Evolutionary conservation across 2,329 filamentous ascomycete species (phyloP).

Genomic region (Calonectria pauciramosa): DNA sequence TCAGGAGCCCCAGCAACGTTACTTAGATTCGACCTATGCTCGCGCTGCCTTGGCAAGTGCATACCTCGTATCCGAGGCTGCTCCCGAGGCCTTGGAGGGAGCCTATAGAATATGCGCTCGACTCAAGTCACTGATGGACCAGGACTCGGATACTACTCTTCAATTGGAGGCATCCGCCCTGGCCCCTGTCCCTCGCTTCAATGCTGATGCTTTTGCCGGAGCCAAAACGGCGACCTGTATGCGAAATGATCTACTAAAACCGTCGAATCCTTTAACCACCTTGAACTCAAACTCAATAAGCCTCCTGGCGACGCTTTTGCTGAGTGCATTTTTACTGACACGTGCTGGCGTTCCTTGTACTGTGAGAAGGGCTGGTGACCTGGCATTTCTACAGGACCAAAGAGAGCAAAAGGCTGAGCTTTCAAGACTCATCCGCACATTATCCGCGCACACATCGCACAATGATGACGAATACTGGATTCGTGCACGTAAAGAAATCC

Average conservation of each 20-base stretch:
- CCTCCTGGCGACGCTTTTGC: slow-evolving; percentile 73
- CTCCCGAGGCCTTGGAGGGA: slow-evolving; percentile 69
- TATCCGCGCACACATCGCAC: slow-evolving; percentile 64
- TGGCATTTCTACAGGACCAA: slow-evolving; percentile 74
- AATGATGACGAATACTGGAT: slow-evolving; percentile 76
- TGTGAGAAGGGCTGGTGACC: slow-evolving; percentile 69
- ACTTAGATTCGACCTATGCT: slow-evolving; percentile 75
- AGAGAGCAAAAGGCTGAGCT: slow-evolving; percentile 75
- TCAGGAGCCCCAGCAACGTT: slow-evolving; percentile 70
- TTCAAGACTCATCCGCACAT: slow-evolving; percentile 68
- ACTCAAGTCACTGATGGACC: slow-evolving; percentile 68
- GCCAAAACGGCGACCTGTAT: slow-evolving; percentile 48
- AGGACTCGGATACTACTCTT: slow-evolving; percentile 68
- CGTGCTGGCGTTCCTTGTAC: slow-evolving; percentile 64
- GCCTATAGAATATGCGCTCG: slow-evolving; percentile 73
- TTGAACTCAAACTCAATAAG: slow-evolving; percentile 68
- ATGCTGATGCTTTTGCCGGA: slow-evolving; percentile 35
- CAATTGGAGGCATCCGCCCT: slow-evolving; percentile 62
- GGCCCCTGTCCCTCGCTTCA: slow-evolving; percentile 52
- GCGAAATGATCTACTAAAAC: slow-evolving; percentile 64
- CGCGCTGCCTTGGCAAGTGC: slow-evolving; percentile 76
- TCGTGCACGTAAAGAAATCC: slow-evolving; percentile 71
- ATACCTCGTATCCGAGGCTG: slow-evolving; percentile 75
- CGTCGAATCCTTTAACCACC: slow-evolving; percentile 75
- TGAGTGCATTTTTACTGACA: slow-evolving; percentile 71